Evolutionary conservation across 352 stramenopile genomes (phyloP).

Genomic region (Globisporangium recalcitrans): DNA sequence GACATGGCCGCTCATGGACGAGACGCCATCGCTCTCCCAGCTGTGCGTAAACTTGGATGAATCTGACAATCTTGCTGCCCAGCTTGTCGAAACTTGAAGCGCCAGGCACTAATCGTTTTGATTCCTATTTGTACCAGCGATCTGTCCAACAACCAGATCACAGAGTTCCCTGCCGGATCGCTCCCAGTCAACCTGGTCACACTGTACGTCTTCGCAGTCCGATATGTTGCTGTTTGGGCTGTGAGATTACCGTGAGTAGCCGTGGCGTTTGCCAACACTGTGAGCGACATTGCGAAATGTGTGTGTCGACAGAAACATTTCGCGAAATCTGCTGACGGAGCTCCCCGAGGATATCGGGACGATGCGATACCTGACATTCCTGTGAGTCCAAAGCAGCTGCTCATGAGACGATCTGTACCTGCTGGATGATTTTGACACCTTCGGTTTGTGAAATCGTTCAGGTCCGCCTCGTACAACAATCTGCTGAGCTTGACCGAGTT

Average conservation of each 20-base stretch:
- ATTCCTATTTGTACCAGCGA: slow-evolving; percentile 9
- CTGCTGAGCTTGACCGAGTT: slow-evolving; percentile 5
- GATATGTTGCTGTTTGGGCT: background rate
- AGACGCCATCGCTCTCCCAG: slow-evolving; percentile 10
- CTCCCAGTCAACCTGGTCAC: slow-evolving; percentile 7
- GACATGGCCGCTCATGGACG: slow-evolving; percentile 11
- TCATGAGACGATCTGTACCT: background rate
- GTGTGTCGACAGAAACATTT: slow-evolving; percentile 6
- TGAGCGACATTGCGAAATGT: background rate
- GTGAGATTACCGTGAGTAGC: background rate
- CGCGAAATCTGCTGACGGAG: slow-evolving; percentile 10
- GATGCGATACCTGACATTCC: slow-evolving; percentile 12
- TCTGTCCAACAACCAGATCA: slow-evolving; percentile 11
- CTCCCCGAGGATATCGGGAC: slow-evolving; percentile 12
- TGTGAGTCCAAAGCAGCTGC: slow-evolving; percentile 3
- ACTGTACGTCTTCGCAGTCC: slow-evolving; percentile 1
- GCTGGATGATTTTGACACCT: background rate
- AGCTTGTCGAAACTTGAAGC: background rate
- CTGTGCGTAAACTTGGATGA: slow-evolving; percentile 6
- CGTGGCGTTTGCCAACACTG: background rate
- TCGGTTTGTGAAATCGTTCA: background rate
- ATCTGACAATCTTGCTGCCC: background rate
- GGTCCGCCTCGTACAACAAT: slow-evolving; percentile 16
- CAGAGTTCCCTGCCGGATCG: slow-evolving; percentile 4
- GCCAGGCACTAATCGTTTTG: background rate